phyloP scores from a whole-genome alignment of 2,329 filamentous ascomycete species.

The Aspergillus flavus region DNA sequence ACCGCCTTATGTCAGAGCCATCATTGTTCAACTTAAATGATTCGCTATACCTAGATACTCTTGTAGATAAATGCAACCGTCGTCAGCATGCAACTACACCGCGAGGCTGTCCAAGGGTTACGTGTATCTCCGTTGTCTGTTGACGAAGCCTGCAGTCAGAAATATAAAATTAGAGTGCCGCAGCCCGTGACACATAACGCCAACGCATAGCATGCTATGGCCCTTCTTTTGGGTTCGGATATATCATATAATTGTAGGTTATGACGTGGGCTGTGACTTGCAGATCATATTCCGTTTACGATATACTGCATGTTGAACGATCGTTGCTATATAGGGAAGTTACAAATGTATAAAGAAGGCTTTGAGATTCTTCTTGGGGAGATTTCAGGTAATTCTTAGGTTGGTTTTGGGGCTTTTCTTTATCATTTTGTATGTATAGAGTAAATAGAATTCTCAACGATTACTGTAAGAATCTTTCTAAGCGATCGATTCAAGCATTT shows the following conservation, averaged over 20 bases:
- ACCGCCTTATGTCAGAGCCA: neutral
- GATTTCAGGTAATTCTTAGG: no score
- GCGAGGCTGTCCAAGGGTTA: neutral
- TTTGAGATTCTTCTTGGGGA: no score
- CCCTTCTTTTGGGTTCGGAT: neutral
- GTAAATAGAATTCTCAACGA: neutral
- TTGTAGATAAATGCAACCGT: neutral
- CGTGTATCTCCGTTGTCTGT: neutral
- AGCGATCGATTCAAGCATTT: neutral
- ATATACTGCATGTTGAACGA: neutral
- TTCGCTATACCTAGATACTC: neutral
- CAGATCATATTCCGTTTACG: neutral
- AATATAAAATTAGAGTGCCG: neutral
- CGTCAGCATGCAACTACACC: neutral
- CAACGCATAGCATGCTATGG: neutral
- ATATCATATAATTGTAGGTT: neutral
- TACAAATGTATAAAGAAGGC: neutral
- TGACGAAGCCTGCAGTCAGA: neutral
- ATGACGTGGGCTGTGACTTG: neutral
- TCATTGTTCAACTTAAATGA: neutral
- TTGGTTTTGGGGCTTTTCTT: neutral
- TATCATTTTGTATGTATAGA: fast-evolving
- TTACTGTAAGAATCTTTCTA: no score
- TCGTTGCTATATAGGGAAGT: neutral
- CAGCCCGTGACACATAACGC: neutral